phyloP scores from a whole-genome alignment of 768 basidiomycete species.

The Tulasnella sp. region DNA sequence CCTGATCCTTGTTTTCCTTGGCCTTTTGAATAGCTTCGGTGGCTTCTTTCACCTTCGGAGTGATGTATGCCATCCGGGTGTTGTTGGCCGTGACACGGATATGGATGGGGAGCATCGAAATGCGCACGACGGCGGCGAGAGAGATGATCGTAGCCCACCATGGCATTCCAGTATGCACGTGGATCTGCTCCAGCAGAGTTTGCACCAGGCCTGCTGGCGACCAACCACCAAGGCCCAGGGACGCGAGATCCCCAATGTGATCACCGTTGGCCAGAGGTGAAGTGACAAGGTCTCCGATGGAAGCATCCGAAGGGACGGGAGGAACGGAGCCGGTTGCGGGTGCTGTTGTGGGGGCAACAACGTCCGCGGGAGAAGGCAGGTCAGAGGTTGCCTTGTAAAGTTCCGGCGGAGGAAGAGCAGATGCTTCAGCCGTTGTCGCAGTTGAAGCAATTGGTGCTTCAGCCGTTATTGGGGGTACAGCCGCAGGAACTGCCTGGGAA shows the following conservation, averaged over 20 bases:
- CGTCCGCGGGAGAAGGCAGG: not conserved
- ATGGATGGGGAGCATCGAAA: slow-evolving; percentile 57
- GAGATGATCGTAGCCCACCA: slow-evolving; percentile 82
- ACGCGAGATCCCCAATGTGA: slow-evolving; percentile 58
- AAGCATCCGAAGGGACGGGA: slow-evolving; percentile 4
- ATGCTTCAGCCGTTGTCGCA: not conserved
- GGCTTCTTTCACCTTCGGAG: slow-evolving; percentile 49
- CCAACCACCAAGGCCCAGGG: slow-evolving; percentile 61
- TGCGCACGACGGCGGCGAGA: slow-evolving; percentile 59
- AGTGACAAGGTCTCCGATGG: slow-evolving; percentile 18
- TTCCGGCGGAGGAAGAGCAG: not conserved
- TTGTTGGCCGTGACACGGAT: slow-evolving; percentile 56
- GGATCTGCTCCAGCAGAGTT: slow-evolving; percentile 62
- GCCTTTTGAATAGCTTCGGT: slow-evolving; percentile 32
- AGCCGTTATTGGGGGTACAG: not conserved
- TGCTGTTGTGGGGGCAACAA: not conserved
- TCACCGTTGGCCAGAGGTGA: slow-evolving; percentile 24
- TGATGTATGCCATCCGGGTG: slow-evolving; percentile 57
- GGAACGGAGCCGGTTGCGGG: not conserved
- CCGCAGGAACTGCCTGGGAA: not conserved
- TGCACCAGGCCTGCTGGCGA: slow-evolving; percentile 61
- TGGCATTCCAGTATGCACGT: slow-evolving; percentile 65
- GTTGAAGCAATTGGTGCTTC: not conserved
- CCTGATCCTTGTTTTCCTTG: slow-evolving; percentile 41
- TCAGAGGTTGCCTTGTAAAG: slow-evolving; percentile 7